A percentile compares a stretch with the other conserved stretches of the same genome.
phyloP scores from a whole-genome alignment of 768 basidiomycete genomes.

The Termitomyces sp. region DNA sequence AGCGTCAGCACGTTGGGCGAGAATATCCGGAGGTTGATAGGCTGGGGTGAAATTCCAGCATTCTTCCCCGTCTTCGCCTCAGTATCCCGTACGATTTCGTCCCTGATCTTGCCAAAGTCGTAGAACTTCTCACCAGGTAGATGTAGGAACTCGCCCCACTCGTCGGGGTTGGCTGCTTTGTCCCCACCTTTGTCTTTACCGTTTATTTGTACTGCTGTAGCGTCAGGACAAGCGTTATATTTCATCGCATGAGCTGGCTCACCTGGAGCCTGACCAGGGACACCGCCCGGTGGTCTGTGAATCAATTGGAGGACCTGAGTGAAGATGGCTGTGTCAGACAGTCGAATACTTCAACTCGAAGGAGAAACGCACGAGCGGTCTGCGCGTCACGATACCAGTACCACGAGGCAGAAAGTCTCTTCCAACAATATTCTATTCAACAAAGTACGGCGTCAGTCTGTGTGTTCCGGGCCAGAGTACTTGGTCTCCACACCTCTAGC shows the following conservation, averaged over 20 bases:
- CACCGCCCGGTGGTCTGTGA: conserved; percentile 62
- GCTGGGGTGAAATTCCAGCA: conserved; percentile 94
- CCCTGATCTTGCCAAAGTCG: conserved; percentile 96
- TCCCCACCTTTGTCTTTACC: conserved; percentile 54
- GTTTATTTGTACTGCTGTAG: conserved; percentile 38
- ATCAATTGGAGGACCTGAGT: conserved; percentile 89
- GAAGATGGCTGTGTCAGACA: conserved; percentile 6
- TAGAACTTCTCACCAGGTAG: conserved; percentile 97
- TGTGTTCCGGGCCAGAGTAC: neutral
- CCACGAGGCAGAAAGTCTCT: conserved; percentile 98
- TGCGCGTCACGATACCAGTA: conserved; percentile 96
- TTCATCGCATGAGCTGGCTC: conserved; percentile 22
- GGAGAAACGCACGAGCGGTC: conserved; percentile 73
- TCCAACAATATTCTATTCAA: conserved; percentile 87
- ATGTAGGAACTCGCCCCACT: conserved; percentile 99
- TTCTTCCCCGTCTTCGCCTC: conserved; percentile 99
- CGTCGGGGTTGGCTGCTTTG: conserved; percentile 83
- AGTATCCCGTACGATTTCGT: conserved; percentile 95
- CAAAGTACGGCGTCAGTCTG: conserved; percentile 11
- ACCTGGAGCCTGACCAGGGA: conserved; percentile 37
- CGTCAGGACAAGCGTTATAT: conserved; percentile 16
- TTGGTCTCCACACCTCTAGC: conserved; percentile 60
- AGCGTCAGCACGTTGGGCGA: conserved; percentile 97
- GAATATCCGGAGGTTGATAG: conserved; percentile 97
- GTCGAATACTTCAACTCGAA: neutral